These are phyloP conservation scores for Penicillium ochrochloron DNA, from an alignment of 495 filamentous ascomycete genomes.

Conservation along the genomic window DNA sequence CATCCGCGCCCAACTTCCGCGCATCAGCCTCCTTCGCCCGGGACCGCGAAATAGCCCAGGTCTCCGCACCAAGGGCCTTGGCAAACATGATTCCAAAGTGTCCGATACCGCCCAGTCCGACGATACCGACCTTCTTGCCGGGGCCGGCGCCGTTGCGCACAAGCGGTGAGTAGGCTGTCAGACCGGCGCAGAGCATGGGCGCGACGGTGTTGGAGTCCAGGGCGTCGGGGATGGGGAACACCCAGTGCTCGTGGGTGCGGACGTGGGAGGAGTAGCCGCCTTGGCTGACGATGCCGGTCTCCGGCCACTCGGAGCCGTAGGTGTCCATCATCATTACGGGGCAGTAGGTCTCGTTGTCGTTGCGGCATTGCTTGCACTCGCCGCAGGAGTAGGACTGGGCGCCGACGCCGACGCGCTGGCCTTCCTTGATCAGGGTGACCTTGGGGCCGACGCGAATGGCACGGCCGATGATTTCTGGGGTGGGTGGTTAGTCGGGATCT, in stretches of 20 bases:
- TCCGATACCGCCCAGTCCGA: conserved; percentile 78
- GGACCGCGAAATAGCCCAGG: conserved; percentile 70
- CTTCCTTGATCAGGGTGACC: conserved; percentile 68
- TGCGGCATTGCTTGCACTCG: conserved; percentile 68
- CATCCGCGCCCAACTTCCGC: conserved; percentile 69
- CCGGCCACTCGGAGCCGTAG: conserved; percentile 67
- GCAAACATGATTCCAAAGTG: conserved; percentile 75
- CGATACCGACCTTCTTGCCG: conserved; percentile 81
- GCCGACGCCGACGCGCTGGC: conserved; percentile 80
- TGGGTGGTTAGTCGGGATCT: neutral
- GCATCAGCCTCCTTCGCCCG: conserved; percentile 73
- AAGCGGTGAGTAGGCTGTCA: conserved; percentile 80
- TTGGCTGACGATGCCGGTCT: conserved; percentile 63
- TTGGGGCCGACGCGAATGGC: conserved; percentile 72
- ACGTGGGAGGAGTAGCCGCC: conserved; percentile 73
- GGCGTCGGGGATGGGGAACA: conserved; percentile 78
- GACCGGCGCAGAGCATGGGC: conserved; percentile 88
- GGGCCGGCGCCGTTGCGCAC: conserved; percentile 73
- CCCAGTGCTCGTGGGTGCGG: conserved; percentile 74
- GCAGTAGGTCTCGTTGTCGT: conserved; percentile 82
- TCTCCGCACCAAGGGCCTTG: conserved; percentile 71
- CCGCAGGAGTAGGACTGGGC: conserved; percentile 77
- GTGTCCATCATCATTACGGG: conserved; percentile 64
- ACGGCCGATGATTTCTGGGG: conserved; percentile 67
- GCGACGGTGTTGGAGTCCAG: conserved; percentile 70